Evolutionary conservation across 129 eudicot genomes (phyloP), one percentile per base, ranked within the genome.

Genomic region (Sambucus nigra): DNA sequence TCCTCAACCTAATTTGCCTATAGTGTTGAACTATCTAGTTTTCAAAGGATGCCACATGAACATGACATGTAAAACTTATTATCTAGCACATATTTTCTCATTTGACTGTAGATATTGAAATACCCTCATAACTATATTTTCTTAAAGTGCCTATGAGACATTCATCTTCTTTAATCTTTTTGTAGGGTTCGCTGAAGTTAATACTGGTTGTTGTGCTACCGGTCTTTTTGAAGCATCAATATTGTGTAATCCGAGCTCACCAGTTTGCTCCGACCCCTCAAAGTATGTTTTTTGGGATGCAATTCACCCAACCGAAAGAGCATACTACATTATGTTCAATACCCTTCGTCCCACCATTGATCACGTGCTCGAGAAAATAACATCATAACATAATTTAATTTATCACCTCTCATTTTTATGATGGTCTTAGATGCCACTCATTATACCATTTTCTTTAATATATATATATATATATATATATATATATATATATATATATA

Each of bases 171-270:
- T 5, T 0, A 25, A 14, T n/a, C 16, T 25, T 7, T 25, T 13
- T 49, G 57, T 51, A 80, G 87, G 74, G 19, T 75, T 80, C 29
- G 67, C 68, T 35, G 73, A 57, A 64, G 73, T 68, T 38, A 55
- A 51, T 13, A 68, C 31, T 1, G 83, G 95, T 22, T 89, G 97
- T 61, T 89, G 97, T 16, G 95, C 93, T 25, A 81, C 86, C 0
- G 97, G 97, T 26, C 35, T 73, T 22, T 7, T 89, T 13, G 95
- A 89, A 65, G 32, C 69, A 1, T 38, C 88, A 26, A 47, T 53
- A 9, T 12, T 76, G 49, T 89, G 95, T 75, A 89, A 89, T 39
- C 58, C 66, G 2, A 57, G 41, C 21, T 60, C 88, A 18, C 25
- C 20, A 0, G 60, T 76, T 6, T 89, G 97, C 29, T 17, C 67